Evolutionary conservation across 176 grass and related monocot species (phyloP).

Genomic region (Raddia guianensis): DNA sequence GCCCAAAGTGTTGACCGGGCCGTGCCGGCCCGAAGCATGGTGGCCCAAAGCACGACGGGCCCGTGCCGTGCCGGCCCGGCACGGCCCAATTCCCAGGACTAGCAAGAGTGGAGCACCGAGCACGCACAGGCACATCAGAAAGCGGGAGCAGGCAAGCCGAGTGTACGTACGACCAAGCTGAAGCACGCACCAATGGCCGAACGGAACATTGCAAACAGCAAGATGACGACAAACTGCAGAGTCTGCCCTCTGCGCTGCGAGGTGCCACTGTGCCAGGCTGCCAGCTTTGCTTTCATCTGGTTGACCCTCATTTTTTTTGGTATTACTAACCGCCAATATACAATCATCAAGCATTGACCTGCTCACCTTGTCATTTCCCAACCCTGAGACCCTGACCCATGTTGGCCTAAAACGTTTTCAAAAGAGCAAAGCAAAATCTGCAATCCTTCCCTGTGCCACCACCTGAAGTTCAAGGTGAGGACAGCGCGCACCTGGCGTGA

Average conservation of each 20-base stretch:
- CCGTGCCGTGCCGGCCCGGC: too few species aligned
- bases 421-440: neutral
- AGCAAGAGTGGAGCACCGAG: too few species aligned
- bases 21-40: too few species aligned
- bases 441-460: neutral
- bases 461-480: neutral
- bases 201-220: too few species aligned
- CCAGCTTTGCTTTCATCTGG: neutral
- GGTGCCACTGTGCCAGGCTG: neutral
- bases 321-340: neutral
- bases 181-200: neutral
- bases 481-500: constrained; percentile 13
- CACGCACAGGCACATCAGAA: too few species aligned
- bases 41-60: too few species aligned
- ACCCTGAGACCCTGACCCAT: neutral
- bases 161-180: neutral
- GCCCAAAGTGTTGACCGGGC: too few species aligned
- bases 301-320: constrained; percentile 1
- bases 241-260: neutral
- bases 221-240: constrained; percentile 2
- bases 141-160: neutral
- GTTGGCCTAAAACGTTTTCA: neutral
- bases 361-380: constrained; percentile 7
- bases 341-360: neutral
- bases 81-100: too few species aligned